Percentiles rank a stretch among this genome's conserved stretches.
These are phyloP conservation scores for Musa troglodytarum DNA, from an alignment of 176 grass and related monocot genomes.

Conservation along the genomic window DNA sequence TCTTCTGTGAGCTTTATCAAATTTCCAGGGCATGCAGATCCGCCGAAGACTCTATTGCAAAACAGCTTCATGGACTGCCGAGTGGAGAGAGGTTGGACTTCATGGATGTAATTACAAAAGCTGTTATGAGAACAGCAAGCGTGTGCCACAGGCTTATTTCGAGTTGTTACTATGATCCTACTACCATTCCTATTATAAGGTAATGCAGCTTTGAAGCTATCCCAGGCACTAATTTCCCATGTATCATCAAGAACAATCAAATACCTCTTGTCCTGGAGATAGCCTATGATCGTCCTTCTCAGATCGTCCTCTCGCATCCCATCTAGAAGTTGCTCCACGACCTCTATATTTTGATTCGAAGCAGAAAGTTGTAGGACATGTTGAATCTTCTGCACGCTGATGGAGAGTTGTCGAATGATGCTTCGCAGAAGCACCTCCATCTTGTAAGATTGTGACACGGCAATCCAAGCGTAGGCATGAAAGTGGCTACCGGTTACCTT, in stretches of 20 bases:
- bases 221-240: not conserved
- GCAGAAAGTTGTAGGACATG: no score
- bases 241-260: constrained; percentile 29
- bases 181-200: no score
- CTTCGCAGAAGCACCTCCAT: not conserved
- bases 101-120: not conserved
- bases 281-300: not conserved
- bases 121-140: not conserved
- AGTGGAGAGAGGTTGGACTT: not conserved
- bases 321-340: no score
- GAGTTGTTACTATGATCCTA: not conserved
- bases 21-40: not conserved
- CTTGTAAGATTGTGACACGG: constrained; percentile 27
- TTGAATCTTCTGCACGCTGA: not conserved
- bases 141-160: not conserved
- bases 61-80: not conserved
- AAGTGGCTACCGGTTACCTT: constrained; percentile 10
- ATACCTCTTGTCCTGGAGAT: constrained; percentile 2
- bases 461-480: constrained; percentile 31
- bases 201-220: no score
- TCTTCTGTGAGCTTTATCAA: not conserved
- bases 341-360: no score
- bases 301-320: no score
- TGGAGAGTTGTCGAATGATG: constrained; percentile 12
- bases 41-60: constrained; percentile 3